Evolutionary conservation across 176 grass and related monocot species (phyloP).

Genomic region (Pontederia crassipes): DNA sequence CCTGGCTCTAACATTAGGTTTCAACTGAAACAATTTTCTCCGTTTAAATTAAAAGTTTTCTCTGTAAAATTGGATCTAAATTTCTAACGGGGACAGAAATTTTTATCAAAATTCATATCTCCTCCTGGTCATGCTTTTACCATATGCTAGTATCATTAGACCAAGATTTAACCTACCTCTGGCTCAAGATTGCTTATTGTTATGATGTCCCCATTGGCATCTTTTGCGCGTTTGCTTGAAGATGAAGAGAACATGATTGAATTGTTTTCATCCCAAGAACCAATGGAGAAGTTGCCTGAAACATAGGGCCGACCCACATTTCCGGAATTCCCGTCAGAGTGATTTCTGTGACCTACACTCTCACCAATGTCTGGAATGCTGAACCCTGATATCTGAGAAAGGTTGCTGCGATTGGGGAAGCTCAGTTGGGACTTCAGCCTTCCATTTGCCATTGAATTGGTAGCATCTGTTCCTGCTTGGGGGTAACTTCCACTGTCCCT

Average conservation of each 20-base stretch:
- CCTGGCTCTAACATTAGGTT: no score
- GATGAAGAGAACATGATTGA: slow-evolving; percentile 53
- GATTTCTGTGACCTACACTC: slow-evolving; percentile 5
- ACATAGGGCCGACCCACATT: slow-evolving; percentile 20
- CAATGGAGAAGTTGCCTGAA: slow-evolving; percentile 59
- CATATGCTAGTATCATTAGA: no score
- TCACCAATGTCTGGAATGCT: slow-evolving; percentile 38
- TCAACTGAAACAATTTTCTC: no score
- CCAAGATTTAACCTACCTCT: slow-evolving; percentile 34
- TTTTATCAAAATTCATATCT: no score
- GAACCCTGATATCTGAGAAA: slow-evolving; percentile 64
- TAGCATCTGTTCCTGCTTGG: slow-evolving; percentile 22
- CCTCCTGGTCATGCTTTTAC: no score
- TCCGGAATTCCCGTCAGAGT: slow-evolving; percentile 27
- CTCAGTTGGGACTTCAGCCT: slow-evolving; percentile 60
- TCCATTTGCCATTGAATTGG: slow-evolving; percentile 18
- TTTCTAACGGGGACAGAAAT: no score
- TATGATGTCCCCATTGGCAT: slow-evolving; percentile 42
- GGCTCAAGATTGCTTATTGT: slow-evolving; percentile 54
- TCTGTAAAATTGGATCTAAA: background rate
- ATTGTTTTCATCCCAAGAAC: slow-evolving; percentile 73
- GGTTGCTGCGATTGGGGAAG: slow-evolving; percentile 36
- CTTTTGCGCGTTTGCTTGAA: slow-evolving; percentile 47
- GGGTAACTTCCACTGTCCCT: slow-evolving; percentile 24
- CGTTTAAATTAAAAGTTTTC: no score